These are phyloP conservation scores for Teratosphaeria viscida DNA, from an alignment of 2,329 filamentous ascomycete genomes.

Conservation along the genomic window DNA sequence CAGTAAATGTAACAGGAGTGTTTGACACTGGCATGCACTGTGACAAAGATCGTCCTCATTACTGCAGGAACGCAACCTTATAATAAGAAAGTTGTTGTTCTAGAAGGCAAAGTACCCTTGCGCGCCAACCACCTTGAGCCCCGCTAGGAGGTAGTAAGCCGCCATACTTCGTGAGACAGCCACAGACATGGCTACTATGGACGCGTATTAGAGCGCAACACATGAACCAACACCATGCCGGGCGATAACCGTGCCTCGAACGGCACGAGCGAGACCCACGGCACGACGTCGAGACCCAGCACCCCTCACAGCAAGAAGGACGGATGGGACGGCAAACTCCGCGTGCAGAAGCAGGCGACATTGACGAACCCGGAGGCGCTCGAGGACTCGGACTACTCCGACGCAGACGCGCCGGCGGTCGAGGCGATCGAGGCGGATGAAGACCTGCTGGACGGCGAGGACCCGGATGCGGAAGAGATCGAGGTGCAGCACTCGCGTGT, in stretches of 20 bases:
- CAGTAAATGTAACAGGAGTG: too few relatives aligned
- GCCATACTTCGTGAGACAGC: neutral
- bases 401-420: constrained; percentile 54
- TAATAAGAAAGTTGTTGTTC: neutral
- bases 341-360: constrained; percentile 58
- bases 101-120: neutral
- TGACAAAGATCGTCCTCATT: neutral
- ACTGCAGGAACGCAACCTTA: neutral
- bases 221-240: neutral
- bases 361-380: constrained; percentile 71
- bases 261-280: constrained; percentile 1
- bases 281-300: constrained; percentile 5
- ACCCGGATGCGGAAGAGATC: constrained; percentile 58
- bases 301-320: constrained; percentile 17
- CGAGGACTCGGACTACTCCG: constrained; percentile 77
- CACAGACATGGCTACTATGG: neutral
- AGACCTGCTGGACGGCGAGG: constrained; percentile 51
- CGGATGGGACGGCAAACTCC: constrained; percentile 77
- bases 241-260: neutral
- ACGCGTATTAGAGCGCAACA: neutral
- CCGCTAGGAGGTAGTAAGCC: neutral
- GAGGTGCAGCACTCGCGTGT: constrained; percentile 84
- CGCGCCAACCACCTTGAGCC: neutral
- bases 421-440: constrained; percentile 75
- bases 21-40: neutral